Conservation (phyloP, 805 yeast genomes). For the Barnettozyma sucrosica region DNA sequence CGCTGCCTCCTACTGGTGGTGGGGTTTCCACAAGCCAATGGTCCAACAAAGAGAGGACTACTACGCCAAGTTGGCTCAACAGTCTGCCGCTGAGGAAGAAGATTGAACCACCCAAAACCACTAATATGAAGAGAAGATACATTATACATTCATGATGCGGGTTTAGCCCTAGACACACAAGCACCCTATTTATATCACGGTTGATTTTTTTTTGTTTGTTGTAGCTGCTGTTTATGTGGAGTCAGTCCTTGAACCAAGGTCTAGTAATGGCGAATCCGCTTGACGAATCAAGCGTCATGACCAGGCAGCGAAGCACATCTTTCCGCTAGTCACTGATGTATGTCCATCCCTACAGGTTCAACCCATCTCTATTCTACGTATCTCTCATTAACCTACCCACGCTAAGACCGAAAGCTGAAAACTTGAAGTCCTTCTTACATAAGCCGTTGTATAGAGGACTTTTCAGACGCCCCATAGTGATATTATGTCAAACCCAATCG, state of each 20-base stretch:
- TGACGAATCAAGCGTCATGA: too few species aligned
- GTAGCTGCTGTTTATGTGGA: neutral
- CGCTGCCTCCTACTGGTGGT: slow-evolving; percentile 77
- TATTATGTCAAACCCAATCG: neutral
- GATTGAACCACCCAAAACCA: slow-evolving; percentile 2
- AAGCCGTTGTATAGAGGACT: too few species aligned
- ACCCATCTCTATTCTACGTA: too few species aligned
- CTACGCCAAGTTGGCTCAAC: slow-evolving; percentile 39
- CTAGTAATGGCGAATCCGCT: too few species aligned
- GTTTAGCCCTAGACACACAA: neutral
- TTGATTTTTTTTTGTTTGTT: slow-evolving; percentile 1
- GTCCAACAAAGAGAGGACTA: slow-evolving; percentile 77
- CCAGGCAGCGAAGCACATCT: too few species aligned
- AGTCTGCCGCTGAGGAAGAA: slow-evolving; percentile 16
- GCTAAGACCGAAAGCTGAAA: too few species aligned
- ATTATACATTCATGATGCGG: slow-evolving; percentile 1
- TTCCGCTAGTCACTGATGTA: too few species aligned
- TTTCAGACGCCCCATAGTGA: too few species aligned
- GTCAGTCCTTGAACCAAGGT: too few species aligned
- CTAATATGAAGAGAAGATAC: neutral
- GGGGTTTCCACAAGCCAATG: slow-evolving; percentile 70
- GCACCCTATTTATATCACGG: slow-evolving; percentile 6
- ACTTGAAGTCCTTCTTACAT: too few species aligned
- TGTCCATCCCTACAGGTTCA: too few species aligned
- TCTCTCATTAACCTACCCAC: too few species aligned